Evolutionary conservation across 2,329 filamentous ascomycete genomes (phyloP), one percentile per base, ranked within the genome.

Genomic region (Dactylella cylindrospora): DNA sequence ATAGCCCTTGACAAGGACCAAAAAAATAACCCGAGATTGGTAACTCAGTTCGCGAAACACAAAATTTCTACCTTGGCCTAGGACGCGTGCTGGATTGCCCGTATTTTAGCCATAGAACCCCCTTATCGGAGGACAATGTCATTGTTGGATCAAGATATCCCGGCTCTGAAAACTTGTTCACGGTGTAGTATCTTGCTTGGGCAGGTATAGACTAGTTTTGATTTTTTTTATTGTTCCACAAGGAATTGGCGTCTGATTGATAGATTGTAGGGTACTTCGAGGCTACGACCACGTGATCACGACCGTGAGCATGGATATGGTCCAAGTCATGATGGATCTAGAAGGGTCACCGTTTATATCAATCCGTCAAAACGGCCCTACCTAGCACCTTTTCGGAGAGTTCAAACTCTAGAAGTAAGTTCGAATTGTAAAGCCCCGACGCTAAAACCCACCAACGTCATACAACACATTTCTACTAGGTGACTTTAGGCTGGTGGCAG

Each of bases 331-430:
- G 57, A 54, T 9, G 31, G 49, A 9, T 49, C 57, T 1, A 39
- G 49, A 10, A 53, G 35, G 25, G 28, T 62, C 12, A 54, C 49
- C 4, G 19, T 62, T 10, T 62, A 41, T 19, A 29, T 62, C 3
- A 52, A 62, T 20, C 57, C 57, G 13, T 62, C 57, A 4, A 62
- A 54, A 29, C 31, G 57, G 32, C 41, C 57, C 10, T 62, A 62
- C 15, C 36, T 53, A 9, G 43, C 57, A n/a, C 57, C 57, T 9
- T 62, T 54, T 25, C 49, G 57, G 3, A 45, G 57, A 22, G 57
- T 54, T 5, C 57, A 62, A 13, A 62, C 57, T 5, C 20, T 62
- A 4, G 43, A 54, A 25, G 57, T 62, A 44, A 13, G 20, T 29
- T 23, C 26, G n/a, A 20, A 7, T 7, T 41, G 8, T 5, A 12